These are phyloP conservation scores for Pezicula neosporulosa DNA, from an alignment of 2,329 filamentous ascomycete species.

Conservation along the genomic window DNA sequence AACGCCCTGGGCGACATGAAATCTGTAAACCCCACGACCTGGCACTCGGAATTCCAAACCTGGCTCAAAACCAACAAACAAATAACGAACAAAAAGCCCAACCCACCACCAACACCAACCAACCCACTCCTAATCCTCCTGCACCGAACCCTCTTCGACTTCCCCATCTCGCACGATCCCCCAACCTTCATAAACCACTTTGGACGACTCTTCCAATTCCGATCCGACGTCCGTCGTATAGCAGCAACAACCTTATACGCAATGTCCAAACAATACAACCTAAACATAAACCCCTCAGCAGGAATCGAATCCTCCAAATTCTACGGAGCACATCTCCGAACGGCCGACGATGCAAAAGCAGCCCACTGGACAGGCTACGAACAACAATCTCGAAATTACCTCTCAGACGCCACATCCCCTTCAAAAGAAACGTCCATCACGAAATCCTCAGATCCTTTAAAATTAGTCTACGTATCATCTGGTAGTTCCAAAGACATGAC, in stretches of 20 bases:
- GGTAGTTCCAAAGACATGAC: conserved; percentile 32
- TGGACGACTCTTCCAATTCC: conserved; percentile 37
- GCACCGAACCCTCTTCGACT: conserved; percentile 10
- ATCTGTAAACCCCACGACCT: not conserved
- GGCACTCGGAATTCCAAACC: not conserved
- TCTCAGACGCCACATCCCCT: conserved; percentile 23
- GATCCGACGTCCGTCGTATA: conserved; percentile 32
- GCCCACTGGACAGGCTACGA: conserved; percentile 32
- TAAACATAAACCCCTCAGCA: not conserved
- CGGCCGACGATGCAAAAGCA: conserved; percentile 30
- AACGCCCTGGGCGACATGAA: not conserved
- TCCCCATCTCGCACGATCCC: conserved; percentile 38
- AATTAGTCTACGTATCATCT: conserved; percentile 29
- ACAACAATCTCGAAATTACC: conserved; percentile 30
- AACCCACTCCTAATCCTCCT: not conserved
- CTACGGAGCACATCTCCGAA: conserved; percentile 35
- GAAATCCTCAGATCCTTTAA: conserved; percentile 35
- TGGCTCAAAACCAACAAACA: conserved; percentile 1
- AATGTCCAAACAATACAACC: conserved; percentile 19
- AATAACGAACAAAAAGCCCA: not conserved
- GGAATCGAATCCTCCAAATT: conserved; percentile 20
- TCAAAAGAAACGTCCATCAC: not conserved
- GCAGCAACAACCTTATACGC: conserved; percentile 28
- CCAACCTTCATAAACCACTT: conserved; percentile 38
- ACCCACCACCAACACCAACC: not conserved